Percentiles rank a stretch among this genome's conserved stretches.
These are phyloP conservation scores for Ensete glaucum DNA, from an alignment of 176 grass and related monocot genomes.

Conservation along the genomic window DNA sequence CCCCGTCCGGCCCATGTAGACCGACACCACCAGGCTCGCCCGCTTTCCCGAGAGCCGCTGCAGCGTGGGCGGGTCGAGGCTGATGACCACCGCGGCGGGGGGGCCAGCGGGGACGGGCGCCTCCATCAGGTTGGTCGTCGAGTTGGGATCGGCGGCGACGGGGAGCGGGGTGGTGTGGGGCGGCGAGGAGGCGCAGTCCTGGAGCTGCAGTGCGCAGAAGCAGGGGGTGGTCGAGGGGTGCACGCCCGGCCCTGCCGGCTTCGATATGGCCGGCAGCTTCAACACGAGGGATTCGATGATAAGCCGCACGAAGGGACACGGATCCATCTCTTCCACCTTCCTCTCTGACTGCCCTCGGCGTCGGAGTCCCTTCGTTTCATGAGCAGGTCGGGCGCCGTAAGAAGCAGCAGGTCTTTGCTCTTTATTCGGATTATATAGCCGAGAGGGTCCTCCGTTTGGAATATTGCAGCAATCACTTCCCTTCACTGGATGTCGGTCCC, in stretches of 20 bases:
- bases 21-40: slow-evolving; percentile 56
- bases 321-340: slow-evolving; percentile 27
- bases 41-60: slow-evolving; percentile 40
- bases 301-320: slow-evolving; percentile 75
- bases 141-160: slow-evolving; percentile 22
- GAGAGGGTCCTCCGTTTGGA: too few species aligned
- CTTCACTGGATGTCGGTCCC: too few species aligned
- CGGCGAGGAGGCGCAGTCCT: slow-evolving; percentile 36
- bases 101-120: not conserved
- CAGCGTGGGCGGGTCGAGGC: slow-evolving; percentile 54
- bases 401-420: too few species aligned
- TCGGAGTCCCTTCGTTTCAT: too few species aligned
- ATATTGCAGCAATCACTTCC: too few species aligned
- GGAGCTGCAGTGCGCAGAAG: slow-evolving; percentile 74
- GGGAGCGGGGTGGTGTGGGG: slow-evolving; percentile 38
- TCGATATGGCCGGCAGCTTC: slow-evolving; percentile 57
- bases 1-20: slow-evolving; percentile 53
- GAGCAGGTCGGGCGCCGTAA: too few species aligned
- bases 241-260: slow-evolving; percentile 42
- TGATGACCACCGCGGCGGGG: slow-evolving; percentile 47
- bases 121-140: slow-evolving; percentile 10
- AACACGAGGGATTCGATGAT: slow-evolving; percentile 74
- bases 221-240: slow-evolving; percentile 66
- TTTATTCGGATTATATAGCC: too few species aligned
- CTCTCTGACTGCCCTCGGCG: too few species aligned